Evolutionary conservation across 1,284 basidiomycete species (phyloP), one percentile per base, ranked within the genome.

Genomic region (Cryptococcus sp.): DNA sequence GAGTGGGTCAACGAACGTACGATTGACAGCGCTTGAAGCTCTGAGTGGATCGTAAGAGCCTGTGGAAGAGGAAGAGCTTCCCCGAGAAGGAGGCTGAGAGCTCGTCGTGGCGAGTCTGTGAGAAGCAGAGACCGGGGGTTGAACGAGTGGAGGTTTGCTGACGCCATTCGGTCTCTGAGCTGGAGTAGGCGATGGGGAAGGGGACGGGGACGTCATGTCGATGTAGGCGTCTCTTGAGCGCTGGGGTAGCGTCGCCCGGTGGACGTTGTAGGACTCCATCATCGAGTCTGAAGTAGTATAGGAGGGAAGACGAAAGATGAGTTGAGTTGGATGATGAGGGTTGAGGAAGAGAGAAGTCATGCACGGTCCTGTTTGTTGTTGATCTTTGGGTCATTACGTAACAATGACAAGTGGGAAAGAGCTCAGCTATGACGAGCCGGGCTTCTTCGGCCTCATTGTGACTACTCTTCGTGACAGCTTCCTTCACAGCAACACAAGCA

Each of bases 211-310:
- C 15, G 47, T 60, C 52, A 64, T 56, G 20, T 64, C 58, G 48
- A 64, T 55, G 17, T 55, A 19, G 3, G 60, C 50, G 40, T 53
- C 44, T 38, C 40, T 27, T 16, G 47, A 38, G 20, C 41, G 39
- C 17, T 46, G 39, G 11, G 47, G 48, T 22, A 54, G 55, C n/a
- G 61, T 52, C 17, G 22, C 47, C 20, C 54, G 25, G 35, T 62
- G 54, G 7, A 59, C 22, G 38, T 57, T 51, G 40, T 56, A 57
- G 5, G 57, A 51, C 52, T 62, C 61, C 61, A 62, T 62, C 35
- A 19, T 54, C 23, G 22, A 6, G 16, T 20, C 17, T 47, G 3
- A 5, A 27, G 27, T 13, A 15, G 7, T 45, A 15, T n/a, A 45
- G 13, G 7, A 45, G 22, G 1, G n/a, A 47, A 7, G 46, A 3